Conservation (phyloP, 345 rosid species). For the Salix brachista region DNA sequence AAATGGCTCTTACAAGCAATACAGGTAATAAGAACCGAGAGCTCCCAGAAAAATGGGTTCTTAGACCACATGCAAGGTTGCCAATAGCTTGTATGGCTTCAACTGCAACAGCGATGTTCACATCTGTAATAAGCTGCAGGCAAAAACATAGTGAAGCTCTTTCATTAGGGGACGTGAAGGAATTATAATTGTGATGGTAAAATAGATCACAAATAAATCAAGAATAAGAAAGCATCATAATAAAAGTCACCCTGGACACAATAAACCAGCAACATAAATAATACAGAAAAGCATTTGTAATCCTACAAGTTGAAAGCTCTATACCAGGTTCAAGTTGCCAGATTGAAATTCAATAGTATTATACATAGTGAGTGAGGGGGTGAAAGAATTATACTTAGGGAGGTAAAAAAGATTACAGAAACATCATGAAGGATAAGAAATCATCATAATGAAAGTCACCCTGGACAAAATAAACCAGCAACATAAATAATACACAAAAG, state of each 20-base stretch:
- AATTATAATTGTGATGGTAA: not conserved
- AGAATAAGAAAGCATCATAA: not conserved
- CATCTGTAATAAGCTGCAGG: constrained; percentile 88
- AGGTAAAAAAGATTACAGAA: not conserved
- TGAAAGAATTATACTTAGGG: not conserved
- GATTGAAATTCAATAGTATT: not conserved
- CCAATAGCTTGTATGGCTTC: constrained; percentile 98
- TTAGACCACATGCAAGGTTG: constrained; percentile 84
- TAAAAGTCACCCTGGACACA: not conserved
- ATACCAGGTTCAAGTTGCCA: not conserved
- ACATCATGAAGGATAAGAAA: not conserved
- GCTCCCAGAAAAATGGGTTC: constrained; percentile 84
- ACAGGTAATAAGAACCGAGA: constrained; percentile 84
- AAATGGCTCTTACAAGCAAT: constrained; percentile 66
- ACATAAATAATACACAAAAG: not conserved
- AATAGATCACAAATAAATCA: not conserved
- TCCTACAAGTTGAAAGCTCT: not conserved
- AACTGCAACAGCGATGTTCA: constrained; percentile 94
- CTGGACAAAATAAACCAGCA: not conserved
- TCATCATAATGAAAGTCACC: not conserved
- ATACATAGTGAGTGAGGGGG: not conserved
- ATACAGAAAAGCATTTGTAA: not conserved
- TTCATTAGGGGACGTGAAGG: no score
- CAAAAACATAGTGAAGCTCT: not conserved
- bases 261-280: not conserved